Base-by-base conservation (phyloP, 768 basidiomycete species). In the Lentinus brumalis region DNA sequence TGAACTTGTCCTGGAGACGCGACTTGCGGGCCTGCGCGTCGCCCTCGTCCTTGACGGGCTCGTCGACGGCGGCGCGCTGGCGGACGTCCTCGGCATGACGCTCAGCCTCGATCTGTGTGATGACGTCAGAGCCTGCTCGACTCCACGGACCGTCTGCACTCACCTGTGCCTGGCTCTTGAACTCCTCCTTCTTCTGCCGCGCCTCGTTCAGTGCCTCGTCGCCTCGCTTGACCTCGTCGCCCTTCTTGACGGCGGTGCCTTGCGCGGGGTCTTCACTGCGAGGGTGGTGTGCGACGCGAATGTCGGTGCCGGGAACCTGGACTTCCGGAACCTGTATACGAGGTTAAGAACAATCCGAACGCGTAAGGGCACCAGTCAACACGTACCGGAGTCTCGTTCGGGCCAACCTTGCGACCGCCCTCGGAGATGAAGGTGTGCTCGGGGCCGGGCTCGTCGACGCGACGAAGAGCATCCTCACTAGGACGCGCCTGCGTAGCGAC, bases 401-500 rank as follows among this genome's bases (percentile, higher is more conserved):
- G 72, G 15, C 74, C 74, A 50, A 75, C 81, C 60, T 78, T 75
- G 58, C 69, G 77, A 52, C 71, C 83, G 4, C 69, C 75, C 53
- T 69, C 74, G 16, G 78, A 81, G 67, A 86, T 72, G 71, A 90
- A 94, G 65, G 88, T 78, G 70, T 88, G 85, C 21, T 80, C 72
- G 0, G 91, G 85, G 0, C 84, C 92, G 38, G 88, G 71, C 55
- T 91, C 80, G 74, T 96, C 86, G 45, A 92, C 85, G 12, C 73
- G 74, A 29, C 79, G 73, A 38, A 97, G 81, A 0, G 70, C 74
- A 41, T 91, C 86, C 30, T 86, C 73, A 53, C 75, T 66, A 0
- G 96, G 96, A 2, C 87, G 85, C 44, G 94, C 77, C 51, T 71
- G 71, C 45, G 84, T 82, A 5, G 91, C 91, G 10, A 83, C 88